Evolutionary conservation across 1,284 basidiomycete species (phyloP).

Genomic region (Tremellales sp.): DNA sequence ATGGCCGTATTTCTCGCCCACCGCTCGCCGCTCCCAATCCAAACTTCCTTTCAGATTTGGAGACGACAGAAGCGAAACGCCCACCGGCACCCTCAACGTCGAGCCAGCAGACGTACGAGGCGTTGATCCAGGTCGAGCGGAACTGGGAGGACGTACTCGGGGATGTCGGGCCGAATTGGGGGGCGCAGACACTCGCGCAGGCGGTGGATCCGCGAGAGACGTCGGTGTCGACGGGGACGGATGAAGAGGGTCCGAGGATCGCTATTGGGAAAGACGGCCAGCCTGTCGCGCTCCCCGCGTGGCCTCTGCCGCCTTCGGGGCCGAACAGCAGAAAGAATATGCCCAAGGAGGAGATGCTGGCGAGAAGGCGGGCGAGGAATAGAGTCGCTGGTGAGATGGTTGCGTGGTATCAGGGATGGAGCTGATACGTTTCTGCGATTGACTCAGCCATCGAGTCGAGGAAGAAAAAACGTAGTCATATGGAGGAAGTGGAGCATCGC

Average conservation of each 20-base stretch:
- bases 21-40: conserved; percentile 8
- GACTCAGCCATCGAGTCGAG: conserved; percentile 22
- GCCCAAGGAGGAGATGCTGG: conserved; percentile 26
- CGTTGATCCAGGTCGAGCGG: neutral
- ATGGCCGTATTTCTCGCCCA: conserved; percentile 21
- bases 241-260: no score
- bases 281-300: conserved; percentile 1
- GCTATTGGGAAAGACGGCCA: no score
- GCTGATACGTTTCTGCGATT: neutral
- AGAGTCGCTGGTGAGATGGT: conserved; percentile 22
- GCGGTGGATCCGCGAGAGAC: neutral
- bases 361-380: conserved; percentile 27
- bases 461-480: conserved; percentile 21
- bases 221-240: neutral
- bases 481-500: conserved; percentile 16
- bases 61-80: no score
- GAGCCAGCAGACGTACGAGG: no score
- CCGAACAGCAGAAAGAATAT: conserved; percentile 25
- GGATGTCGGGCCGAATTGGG: neutral
- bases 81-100: no score
- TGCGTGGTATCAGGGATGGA: neutral
- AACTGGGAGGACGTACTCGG: neutral
- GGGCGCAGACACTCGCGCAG: neutral
- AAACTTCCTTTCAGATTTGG: conserved; percentile 6
- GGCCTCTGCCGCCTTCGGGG: conserved; percentile 21